Conservation (phyloP, 2,329 filamentous ascomycete species). For the Trichocomaceae sp. region DNA sequence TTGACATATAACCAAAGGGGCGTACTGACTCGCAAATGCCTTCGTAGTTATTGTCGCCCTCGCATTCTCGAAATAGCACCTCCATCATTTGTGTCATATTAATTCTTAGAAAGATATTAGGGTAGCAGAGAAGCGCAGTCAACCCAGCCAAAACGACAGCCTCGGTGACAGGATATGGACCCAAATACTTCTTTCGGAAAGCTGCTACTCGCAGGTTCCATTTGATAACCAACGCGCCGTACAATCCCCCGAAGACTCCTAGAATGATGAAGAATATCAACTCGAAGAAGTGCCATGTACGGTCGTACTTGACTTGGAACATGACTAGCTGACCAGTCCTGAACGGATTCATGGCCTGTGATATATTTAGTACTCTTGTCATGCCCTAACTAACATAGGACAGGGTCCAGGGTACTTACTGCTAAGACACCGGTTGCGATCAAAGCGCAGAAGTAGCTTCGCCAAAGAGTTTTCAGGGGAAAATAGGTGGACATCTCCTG, state of each 20-base stretch:
- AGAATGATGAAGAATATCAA: constrained; percentile 85
- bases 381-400: not conserved
- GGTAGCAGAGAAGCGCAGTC: constrained; percentile 91
- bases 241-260: constrained; percentile 87
- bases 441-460: constrained; percentile 94
- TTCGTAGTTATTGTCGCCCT: constrained; percentile 80
- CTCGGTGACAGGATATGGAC: constrained; percentile 77
- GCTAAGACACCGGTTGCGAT: constrained; percentile 89
- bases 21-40: constrained; percentile 68
- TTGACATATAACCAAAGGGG: not conserved
- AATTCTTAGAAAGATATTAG: constrained; percentile 88
- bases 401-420: constrained; percentile 32
- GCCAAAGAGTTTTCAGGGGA: constrained; percentile 93
- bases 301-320: constrained; percentile 96
- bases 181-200: constrained; percentile 88
- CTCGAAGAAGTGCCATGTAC: constrained; percentile 97
- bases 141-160: constrained; percentile 73
- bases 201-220: constrained; percentile 89
- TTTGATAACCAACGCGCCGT: constrained; percentile 95
- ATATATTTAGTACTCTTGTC: constrained; percentile 1
- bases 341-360: constrained; percentile 87
- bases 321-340: constrained; percentile 95
- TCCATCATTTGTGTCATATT: constrained; percentile 99
- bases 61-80: constrained; percentile 89
- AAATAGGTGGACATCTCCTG: constrained; percentile 93